Evolutionary conservation across 257 asterid genomes (phyloP), one percentile per base, ranked within the genome.

Genomic region (Lithospermum erythrorhizon): DNA sequence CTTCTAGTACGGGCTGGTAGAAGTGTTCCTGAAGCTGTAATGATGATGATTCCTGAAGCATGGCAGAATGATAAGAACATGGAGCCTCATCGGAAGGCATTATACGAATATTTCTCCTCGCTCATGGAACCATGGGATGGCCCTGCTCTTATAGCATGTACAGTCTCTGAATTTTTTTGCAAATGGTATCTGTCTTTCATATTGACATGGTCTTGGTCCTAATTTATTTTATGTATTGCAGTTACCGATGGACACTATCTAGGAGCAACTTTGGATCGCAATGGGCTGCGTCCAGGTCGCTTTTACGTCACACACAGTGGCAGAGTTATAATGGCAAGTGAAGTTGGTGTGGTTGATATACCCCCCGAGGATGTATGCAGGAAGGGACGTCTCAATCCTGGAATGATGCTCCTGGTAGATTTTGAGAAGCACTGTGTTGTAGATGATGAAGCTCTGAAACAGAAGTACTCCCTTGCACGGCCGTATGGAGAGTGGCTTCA

Each of bases 41-140:
- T 93, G 96, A 93, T 93, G 97, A 81, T 93, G 99, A 93, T 93
- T 73, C 99, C 97, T 8, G 99, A 93, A 80, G 99, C 97, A 60
- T 93, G 99, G 99, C 99, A 93, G 73, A 89, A 93, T 64, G 99
- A 93, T 65, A 81, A 89, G 84, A 93, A 84, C 74, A 93, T 93
- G 83, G 99, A 89, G 71, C 94, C 97, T 66, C 61, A 78, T 16
- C 75, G 99, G 6, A 93, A 76, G 80, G 87, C 94, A 57, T 75
- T 93, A 19, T 93, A 93, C 18, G 96, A 93, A 72, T 93, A 86
- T 76, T 89, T 84, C 78, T 93, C 99, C 21, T 79, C 99, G 59
- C 86, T 93, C 47, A 77, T 93, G 94, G 99, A 93, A 68, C 99
- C 99, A 55, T 93, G 99, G 99, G 99, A 89, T 82, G 97, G 99